Evolutionary conservation across 192 early-diverging fungal species (phyloP).

Genomic region (Gigaspora rosea): DNA sequence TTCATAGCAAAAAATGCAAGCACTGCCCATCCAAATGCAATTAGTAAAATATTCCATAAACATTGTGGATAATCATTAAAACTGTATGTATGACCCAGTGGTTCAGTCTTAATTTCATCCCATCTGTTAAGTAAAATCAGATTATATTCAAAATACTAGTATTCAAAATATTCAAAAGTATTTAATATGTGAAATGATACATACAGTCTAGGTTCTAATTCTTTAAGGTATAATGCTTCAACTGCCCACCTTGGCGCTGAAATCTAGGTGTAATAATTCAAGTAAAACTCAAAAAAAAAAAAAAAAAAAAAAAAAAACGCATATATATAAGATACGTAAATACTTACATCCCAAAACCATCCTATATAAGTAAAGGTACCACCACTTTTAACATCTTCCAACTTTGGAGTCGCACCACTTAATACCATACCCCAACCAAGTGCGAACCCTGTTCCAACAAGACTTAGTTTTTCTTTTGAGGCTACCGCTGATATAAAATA

Average conservation of each 20-base stretch:
- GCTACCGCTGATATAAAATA: constrained; percentile 58
- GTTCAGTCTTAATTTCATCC: constrained; percentile 37
- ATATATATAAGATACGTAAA: neutral
- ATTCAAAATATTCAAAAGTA: neutral
- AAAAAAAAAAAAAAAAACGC: neutral
- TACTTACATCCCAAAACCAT: constrained; percentile 53
- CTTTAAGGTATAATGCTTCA: constrained; percentile 60
- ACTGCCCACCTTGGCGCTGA: constrained; percentile 65
- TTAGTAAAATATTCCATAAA: constrained; percentile 44
- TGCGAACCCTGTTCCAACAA: constrained; percentile 62
- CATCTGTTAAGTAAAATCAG: constrained; percentile 4
- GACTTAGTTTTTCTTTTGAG: constrained; percentile 39
- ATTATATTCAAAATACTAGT: neutral
- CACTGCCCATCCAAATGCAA: constrained; percentile 56
- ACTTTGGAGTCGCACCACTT: constrained; percentile 57
- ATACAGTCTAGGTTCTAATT: constrained; percentile 42
- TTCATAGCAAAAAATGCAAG: constrained; percentile 58
- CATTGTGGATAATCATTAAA: constrained; percentile 43
- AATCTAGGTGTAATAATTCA: constrained; percentile 10
- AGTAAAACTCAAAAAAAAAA: neutral
- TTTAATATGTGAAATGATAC: neutral
- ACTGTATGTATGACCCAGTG: constrained; percentile 44
- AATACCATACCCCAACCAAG: constrained; percentile 62
- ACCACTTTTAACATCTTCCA: constrained; percentile 43
- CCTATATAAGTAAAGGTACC: constrained; percentile 36